Percentiles rank a stretch among this genome's conserved stretches.
These are phyloP conservation scores for Fusarium pseudoanthophilum DNA, from an alignment of 2,329 filamentous ascomycete genomes.

Conservation along the genomic window DNA sequence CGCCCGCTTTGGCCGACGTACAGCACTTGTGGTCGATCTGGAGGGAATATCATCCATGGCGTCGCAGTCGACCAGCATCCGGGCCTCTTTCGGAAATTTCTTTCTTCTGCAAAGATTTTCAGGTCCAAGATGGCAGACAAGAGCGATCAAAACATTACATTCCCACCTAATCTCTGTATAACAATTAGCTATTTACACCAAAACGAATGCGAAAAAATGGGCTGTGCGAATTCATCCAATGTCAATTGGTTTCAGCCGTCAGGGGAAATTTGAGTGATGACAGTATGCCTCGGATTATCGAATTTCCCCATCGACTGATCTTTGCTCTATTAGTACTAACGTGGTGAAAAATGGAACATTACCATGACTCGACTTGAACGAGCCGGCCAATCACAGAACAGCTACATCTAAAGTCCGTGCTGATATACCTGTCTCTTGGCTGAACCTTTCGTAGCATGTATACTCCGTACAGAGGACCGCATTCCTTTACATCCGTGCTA, in stretches of 20 bases:
- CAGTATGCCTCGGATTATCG: not conserved
- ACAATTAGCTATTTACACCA: not conserved
- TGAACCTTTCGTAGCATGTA: too few relatives aligned
- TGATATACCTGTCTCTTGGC: not conserved
- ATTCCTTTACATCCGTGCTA: too few relatives aligned
- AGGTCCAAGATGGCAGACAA: not conserved
- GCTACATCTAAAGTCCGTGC: fast-evolving
- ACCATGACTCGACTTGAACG: not conserved
- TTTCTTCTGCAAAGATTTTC: not conserved
- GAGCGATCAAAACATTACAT: not conserved
- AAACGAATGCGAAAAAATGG: not conserved
- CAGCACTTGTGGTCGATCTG: fast-evolving
- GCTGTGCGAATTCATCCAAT: not conserved
- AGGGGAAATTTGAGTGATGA: not conserved
- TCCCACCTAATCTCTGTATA: fast-evolving
- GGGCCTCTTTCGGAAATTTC: not conserved
- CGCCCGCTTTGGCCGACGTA: not conserved
- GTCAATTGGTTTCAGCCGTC: not conserved
- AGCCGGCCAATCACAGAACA: not conserved
- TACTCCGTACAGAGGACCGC: too few relatives aligned
- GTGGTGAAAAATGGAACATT: not conserved
- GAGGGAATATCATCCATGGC: not conserved
- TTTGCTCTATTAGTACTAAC: not conserved
- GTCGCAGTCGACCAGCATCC: not conserved
- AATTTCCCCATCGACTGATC: not conserved